Percentiles rank a stretch among this genome's conserved stretches.
These are phyloP conservation scores for Wickerhamomyces tratensis DNA, from an alignment of 805 yeast species.

Conservation along the genomic window DNA sequence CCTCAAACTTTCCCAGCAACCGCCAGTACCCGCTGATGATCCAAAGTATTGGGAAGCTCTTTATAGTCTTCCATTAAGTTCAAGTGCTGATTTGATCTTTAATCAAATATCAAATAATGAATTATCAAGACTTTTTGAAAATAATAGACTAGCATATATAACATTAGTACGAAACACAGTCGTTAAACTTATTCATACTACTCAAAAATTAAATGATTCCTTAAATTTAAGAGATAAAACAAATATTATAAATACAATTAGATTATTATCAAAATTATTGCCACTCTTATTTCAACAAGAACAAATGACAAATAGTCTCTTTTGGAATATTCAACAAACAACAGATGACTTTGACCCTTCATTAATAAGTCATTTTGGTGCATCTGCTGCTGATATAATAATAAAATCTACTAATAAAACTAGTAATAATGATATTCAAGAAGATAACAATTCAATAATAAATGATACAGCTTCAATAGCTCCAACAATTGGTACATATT, in stretches of 20 bases:
- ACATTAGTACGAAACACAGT: not conserved
- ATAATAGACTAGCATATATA: too few species aligned
- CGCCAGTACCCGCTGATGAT: not conserved
- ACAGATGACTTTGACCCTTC: not conserved
- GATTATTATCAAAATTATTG: not conserved
- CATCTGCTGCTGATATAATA: not conserved
- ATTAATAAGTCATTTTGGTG: not conserved
- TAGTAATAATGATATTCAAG: constrained; percentile 29
- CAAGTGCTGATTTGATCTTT: not conserved
- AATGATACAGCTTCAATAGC: constrained; percentile 4
- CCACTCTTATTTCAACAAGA: not conserved
- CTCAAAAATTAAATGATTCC: not conserved
- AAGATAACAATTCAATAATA: not conserved
- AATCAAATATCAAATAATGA: not conserved
- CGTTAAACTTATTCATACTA: too few species aligned
- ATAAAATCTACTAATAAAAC: not conserved
- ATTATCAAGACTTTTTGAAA: not conserved
- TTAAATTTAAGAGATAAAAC: not conserved
- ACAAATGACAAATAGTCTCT: not conserved
- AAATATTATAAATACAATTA: not conserved
- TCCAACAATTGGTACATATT: constrained; percentile 17
- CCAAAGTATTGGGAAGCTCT: not conserved
- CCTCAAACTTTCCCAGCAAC: not conserved
- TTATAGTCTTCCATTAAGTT: not conserved
- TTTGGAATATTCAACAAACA: not conserved